Percentiles rank a stretch among this genome's conserved stretches.
Evolutionary conservation across 192 early-diverging fungal genomes (phyloP).

Genomic region (Gamsiella multidivaricata): DNA sequence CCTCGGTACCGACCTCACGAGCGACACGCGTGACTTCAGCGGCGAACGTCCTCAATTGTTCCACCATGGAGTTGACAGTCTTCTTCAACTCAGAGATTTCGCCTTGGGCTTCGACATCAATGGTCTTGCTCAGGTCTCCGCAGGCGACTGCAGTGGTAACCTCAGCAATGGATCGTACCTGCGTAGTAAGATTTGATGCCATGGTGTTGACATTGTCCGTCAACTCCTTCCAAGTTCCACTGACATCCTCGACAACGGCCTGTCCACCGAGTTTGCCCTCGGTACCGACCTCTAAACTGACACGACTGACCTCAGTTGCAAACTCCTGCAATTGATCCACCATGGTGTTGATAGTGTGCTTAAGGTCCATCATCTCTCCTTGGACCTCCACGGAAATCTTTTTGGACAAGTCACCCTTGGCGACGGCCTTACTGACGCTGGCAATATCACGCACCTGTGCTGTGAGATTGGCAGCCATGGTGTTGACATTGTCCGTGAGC

Average conservation of each 20-base stretch:
- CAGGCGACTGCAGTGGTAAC: constrained; percentile 55
- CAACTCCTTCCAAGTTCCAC: too few species aligned
- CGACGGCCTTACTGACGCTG: too few species aligned
- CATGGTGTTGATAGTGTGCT: constrained; percentile 1
- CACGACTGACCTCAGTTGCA: constrained; percentile 63
- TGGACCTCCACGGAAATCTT: constrained; percentile 28
- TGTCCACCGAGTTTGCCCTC: too few species aligned
- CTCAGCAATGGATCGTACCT: constrained; percentile 60
- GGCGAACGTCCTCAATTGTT: constrained; percentile 59
- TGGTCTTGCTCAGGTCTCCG: constrained; percentile 53
- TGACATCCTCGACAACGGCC: too few species aligned
- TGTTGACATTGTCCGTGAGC: too few species aligned
- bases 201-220: constrained; percentile 76
- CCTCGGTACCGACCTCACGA: too few species aligned
- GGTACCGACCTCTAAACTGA: too few species aligned
- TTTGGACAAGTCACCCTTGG: too few species aligned
- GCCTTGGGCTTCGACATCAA: constrained; percentile 55
- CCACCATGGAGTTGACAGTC: constrained; percentile 58
- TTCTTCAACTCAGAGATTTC: constrained; percentile 58
- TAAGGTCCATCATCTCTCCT: not conserved
- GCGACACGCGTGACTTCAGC: too few species aligned
- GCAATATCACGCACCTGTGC: too few species aligned
- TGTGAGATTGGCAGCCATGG: too few species aligned
- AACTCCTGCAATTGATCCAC: constrained; percentile 26
- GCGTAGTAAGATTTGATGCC: constrained; percentile 68